Conservation (phyloP, 345 rosid genomes). For the Luvunga scandens region DNA sequence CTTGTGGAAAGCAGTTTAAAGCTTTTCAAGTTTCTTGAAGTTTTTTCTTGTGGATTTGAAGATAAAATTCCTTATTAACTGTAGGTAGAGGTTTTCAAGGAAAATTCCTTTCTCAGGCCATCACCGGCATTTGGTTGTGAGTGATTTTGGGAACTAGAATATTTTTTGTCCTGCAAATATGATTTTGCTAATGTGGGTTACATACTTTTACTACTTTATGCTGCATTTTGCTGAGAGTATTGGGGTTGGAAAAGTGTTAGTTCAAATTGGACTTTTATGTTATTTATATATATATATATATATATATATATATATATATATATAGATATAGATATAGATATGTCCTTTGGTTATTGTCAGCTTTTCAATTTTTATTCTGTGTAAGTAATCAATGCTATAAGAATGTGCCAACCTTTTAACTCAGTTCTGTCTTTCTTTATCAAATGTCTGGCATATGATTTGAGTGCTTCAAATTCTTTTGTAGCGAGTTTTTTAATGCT, state of each 20-base stretch:
- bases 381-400: background rate
- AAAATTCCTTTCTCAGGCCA: background rate
- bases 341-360: background rate
- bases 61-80: background rate
- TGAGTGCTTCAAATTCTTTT: constrained; percentile 1
- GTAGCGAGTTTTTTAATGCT: constrained; percentile 35
- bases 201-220: background rate
- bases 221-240: background rate
- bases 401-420: background rate
- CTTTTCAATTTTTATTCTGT: background rate
- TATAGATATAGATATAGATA: too few species aligned
- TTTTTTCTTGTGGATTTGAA: background rate
- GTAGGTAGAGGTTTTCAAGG: background rate
- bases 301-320: background rate
- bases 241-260: background rate
- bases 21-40: background rate
- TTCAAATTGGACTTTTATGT: background rate
- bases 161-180: background rate
- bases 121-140: background rate
- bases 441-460: background rate
- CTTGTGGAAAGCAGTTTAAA: background rate
- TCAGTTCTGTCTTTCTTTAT: background rate
- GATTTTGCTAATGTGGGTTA: background rate
- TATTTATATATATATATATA: background rate
- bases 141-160: background rate